A percentile compares a stretch with the other conserved stretches of the same genome.
Evolutionary conservation across 768 basidiomycete genomes (phyloP).

Genomic region (Auriscalpium vulgare): DNA sequence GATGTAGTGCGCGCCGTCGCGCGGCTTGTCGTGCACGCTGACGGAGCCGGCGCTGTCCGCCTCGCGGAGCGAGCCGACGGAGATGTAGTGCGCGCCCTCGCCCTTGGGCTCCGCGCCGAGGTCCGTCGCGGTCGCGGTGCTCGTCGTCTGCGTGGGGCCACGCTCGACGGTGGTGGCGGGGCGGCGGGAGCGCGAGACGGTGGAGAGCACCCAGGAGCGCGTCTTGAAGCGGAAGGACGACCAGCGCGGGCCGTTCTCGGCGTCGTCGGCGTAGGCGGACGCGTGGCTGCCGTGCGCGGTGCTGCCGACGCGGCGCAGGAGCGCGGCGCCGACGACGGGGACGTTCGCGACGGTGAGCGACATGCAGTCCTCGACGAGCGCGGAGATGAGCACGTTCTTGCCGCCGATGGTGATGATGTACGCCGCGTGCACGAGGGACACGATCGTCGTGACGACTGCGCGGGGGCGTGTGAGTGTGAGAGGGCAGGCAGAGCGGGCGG

Average conservation of each 20-base stretch:
- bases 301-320: constrained; percentile 1
- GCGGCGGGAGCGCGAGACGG: neutral
- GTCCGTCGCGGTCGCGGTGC: too few species aligned
- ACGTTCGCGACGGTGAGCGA: constrained; percentile 8
- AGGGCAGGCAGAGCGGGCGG: too few species aligned
- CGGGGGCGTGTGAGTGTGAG: too few species aligned
- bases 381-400: constrained; percentile 23
- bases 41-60: neutral
- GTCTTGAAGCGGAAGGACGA: constrained; percentile 16
- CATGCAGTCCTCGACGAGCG: constrained; percentile 22
- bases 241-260: constrained; percentile 12
- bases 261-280: neutral
- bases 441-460: constrained; percentile 20
- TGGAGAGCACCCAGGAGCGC: neutral
- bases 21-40: neutral
- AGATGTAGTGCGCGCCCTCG: neutral
- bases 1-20: neutral
- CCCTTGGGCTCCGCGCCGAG: neutral
- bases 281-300: neutral
- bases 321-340: constrained; percentile 12
- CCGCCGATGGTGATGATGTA: constrained; percentile 21
- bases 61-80: neutral
- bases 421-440: constrained; percentile 23
- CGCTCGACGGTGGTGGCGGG: neutral
- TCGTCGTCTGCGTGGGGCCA: too few species aligned